Evolutionary conservation across 352 stramenopile species (phyloP).

Genomic region (Globisporangium acanthophoron): DNA sequence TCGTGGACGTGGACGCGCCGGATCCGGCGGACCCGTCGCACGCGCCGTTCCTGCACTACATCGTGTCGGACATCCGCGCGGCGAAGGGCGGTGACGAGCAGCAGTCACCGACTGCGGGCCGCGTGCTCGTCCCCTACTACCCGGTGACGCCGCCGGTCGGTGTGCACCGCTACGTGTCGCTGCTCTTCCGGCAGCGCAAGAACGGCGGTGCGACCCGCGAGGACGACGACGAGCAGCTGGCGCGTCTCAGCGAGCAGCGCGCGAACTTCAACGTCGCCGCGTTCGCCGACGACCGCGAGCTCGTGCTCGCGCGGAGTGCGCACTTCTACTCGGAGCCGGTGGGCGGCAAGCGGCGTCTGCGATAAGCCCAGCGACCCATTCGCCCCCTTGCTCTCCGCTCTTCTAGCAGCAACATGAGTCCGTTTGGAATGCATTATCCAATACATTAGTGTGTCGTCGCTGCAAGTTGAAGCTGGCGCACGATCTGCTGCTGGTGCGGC

Average conservation of each 20-base stretch:
- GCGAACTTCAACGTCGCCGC: conserved; percentile 41
- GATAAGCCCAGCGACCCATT: not conserved
- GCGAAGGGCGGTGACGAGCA: not conserved
- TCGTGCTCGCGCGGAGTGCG: conserved; percentile 24
- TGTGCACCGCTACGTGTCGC: conserved; percentile 49
- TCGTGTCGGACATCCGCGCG: conserved; percentile 28
- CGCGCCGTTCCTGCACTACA: conserved; percentile 68
- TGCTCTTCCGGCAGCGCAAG: conserved; percentile 37
- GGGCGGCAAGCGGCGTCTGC: not conserved
- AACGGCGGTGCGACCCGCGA: not conserved
- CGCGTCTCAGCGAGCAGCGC: conserved; percentile 24
- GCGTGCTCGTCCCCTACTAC: conserved; percentile 46
- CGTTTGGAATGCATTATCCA: not conserved
- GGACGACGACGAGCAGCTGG: conserved; percentile 6
- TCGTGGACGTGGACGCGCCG: conserved; percentile 70
- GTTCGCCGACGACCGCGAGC: conserved; percentile 25
- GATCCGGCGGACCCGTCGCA: conserved; percentile 42
- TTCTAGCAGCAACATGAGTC: not conserved
- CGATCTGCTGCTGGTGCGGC: conserved; percentile 32
- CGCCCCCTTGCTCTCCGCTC: not conserved
- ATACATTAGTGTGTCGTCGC: not conserved
- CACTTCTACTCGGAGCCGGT: conserved; percentile 43
- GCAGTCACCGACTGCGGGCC: conserved; percentile 7
- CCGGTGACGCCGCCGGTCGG: conserved; percentile 46
- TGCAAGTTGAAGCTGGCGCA: conserved; percentile 22